Conservation (phyloP, 345 rosid genomes). For the Populus ilicifolia region DNA sequence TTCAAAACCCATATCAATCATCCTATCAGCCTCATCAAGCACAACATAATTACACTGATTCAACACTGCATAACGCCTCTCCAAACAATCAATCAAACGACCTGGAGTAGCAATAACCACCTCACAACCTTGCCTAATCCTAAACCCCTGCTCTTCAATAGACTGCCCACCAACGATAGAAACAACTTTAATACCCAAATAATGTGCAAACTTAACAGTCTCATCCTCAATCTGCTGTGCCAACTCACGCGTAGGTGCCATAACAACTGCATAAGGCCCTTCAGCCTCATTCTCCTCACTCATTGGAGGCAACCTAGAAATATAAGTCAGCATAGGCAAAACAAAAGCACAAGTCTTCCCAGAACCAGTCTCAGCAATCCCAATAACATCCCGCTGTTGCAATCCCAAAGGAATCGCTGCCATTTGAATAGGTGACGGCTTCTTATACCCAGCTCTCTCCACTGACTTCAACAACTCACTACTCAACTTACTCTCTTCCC, state of each 20-base stretch:
- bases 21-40: constrained; percentile 97
- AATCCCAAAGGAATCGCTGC: constrained; percentile 86
- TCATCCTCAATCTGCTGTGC: constrained; percentile 97
- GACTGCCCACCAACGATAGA: constrained; percentile 95
- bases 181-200: constrained; percentile 79
- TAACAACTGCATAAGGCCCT: constrained; percentile 92
- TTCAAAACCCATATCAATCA: constrained; percentile 98
- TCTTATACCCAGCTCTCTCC: constrained; percentile 84
- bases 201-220: constrained; percentile 82
- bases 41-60: constrained; percentile 94
- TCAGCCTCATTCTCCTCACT: constrained; percentile 85
- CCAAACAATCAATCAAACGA: constrained; percentile 82
- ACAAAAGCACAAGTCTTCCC: constrained; percentile 98
- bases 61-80: constrained; percentile 83
- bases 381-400: constrained; percentile 92
- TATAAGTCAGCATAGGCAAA: constrained; percentile 89
- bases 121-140: constrained; percentile 90
- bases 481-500: constrained; percentile 78
- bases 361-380: constrained; percentile 94
- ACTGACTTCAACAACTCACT: constrained; percentile 75
- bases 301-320: constrained; percentile 72
- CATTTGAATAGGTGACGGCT: constrained; percentile 89
- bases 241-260: constrained; percentile 91
- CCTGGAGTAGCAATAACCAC: constrained; percentile 94
- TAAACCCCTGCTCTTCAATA: constrained; percentile 87